phyloP scores from a whole-genome alignment of 108 stramenopile species.

The Skeletonema costatum region DNA sequence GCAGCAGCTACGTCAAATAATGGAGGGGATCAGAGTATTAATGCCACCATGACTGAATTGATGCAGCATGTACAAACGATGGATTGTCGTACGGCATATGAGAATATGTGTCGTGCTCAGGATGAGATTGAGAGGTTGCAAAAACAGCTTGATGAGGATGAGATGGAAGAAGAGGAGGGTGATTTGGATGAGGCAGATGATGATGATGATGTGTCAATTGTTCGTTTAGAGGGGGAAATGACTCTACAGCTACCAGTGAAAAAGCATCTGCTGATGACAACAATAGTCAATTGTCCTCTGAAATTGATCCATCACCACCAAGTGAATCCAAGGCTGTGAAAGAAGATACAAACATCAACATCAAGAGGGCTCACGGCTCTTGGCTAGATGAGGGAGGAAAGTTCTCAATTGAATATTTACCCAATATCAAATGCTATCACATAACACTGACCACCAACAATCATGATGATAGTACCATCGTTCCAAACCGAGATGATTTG shows the following conservation, averaged over 20 bases:
- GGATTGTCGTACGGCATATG: constrained; percentile 33
- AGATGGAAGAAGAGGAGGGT: not conserved
- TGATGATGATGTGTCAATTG: not conserved
- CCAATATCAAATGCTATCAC: constrained; percentile 36
- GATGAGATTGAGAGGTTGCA: constrained; percentile 34
- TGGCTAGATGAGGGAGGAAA: constrained; percentile 33
- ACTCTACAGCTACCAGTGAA: not conserved
- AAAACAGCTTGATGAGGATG: not conserved
- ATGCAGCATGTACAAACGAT: constrained; percentile 17
- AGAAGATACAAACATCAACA: not conserved
- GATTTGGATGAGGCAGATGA: not conserved
- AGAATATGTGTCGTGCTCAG: constrained; percentile 39
- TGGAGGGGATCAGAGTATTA: not conserved
- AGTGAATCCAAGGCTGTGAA: not conserved
- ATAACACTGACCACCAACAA: constrained; percentile 17
- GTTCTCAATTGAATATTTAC: constrained; percentile 43
- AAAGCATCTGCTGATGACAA: not conserved
- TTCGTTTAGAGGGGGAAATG: not conserved
- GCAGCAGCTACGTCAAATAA: not conserved
- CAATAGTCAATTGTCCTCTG: not conserved
- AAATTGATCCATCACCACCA: not conserved
- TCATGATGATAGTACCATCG: not conserved
- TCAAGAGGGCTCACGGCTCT: constrained; percentile 1
- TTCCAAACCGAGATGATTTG: constrained; percentile 14
- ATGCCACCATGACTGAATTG: constrained; percentile 16